Conservation (phyloP, 371 early-diverging fungal species). For the Chytridium lagenaria region DNA sequence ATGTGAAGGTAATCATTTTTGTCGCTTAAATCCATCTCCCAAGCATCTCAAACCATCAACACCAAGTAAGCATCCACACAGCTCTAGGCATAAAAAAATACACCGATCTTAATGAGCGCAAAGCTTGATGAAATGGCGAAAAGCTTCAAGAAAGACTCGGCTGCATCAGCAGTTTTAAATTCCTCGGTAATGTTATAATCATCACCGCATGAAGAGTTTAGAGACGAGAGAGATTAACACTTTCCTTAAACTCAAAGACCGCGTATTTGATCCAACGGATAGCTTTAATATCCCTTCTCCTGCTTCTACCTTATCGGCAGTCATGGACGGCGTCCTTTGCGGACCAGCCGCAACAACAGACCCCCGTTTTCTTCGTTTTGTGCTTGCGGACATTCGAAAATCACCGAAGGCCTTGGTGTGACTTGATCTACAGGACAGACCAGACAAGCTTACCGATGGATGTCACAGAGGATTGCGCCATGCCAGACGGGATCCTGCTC, state of each 20-base stretch:
- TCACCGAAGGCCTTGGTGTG: too few relatives aligned
- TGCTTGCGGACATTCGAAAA: too few relatives aligned
- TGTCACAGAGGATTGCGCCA: too few relatives aligned
- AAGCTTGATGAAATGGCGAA: neutral
- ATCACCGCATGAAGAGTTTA: constrained; percentile 2
- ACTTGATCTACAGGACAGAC: too few relatives aligned
- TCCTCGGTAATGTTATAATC: constrained; percentile 11
- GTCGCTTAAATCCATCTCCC: too few relatives aligned
- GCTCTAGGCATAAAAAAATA: neutral
- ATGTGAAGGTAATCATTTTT: neutral
- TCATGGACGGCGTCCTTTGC: neutral
- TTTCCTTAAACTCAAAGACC: constrained; percentile 1
- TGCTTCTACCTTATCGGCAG: neutral
- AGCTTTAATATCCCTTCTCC: neutral
- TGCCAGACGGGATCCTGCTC: too few relatives aligned
- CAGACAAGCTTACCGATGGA: too few relatives aligned
- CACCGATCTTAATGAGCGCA: neutral
- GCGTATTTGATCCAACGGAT: constrained; percentile 9
- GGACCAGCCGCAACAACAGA: neutral
- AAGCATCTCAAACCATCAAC: too few relatives aligned
- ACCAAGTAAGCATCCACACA: neutral
- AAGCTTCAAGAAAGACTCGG: neutral
- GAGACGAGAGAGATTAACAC: neutral
- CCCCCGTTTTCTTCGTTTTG: too few relatives aligned
- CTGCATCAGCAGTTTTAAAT: neutral